Base-by-base conservation (phyloP, 208 protist species). In the Trypanosoma vivax region DNA sequence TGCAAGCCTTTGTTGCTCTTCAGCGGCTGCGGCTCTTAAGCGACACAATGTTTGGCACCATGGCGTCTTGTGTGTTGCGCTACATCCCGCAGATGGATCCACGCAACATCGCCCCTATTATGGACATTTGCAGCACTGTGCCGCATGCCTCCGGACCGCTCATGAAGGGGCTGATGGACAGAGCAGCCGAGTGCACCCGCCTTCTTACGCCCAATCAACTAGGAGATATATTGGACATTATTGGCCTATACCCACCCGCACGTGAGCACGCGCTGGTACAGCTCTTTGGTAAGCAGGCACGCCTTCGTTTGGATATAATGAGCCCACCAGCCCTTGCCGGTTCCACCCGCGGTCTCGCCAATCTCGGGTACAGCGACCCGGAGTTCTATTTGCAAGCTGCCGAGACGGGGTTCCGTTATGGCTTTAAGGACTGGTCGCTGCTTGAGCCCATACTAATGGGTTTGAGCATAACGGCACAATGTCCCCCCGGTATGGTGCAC, bases 391-490 rank as follows among this genome's bases (percentile, higher is more conserved):
- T 65, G 2, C 39, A 69, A n/a, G 87, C 87, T 6, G 79, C 75
- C 4, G 65, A 87, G 24, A 78, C 65, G 2, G 66, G 61, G 9
- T 86, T 88, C 53, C 78, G 81, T 33, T 86, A 70, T 48, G 87
- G 87, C 6, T 87, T 91, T 50, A 79, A 84, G 37, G 73, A 84
- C 47, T 94, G 78, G 76, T 59, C 52, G 0, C 37, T 70, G 3
- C 50, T 94, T 21, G 87, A 90, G 54, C 83, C 83, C 1, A 81
- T 90, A 5, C 53, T 94, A 21, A 79, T 83, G 63, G 87, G 87
- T 5, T 50, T 92, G 27, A 73, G 68, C 50, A 65, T 82, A 5
- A 57, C 56, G 10, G 59, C 35, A n/a, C 69, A 79, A 27, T 51
- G 65, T 42, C 65, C 64, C 14, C 60, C 78, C 2, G 23, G 21